Evolutionary conservation across 495 filamentous ascomycete genomes (phyloP), one percentile per base, ranked within the genome.

Genomic region (Rostrohypoxylon terebratum): DNA sequence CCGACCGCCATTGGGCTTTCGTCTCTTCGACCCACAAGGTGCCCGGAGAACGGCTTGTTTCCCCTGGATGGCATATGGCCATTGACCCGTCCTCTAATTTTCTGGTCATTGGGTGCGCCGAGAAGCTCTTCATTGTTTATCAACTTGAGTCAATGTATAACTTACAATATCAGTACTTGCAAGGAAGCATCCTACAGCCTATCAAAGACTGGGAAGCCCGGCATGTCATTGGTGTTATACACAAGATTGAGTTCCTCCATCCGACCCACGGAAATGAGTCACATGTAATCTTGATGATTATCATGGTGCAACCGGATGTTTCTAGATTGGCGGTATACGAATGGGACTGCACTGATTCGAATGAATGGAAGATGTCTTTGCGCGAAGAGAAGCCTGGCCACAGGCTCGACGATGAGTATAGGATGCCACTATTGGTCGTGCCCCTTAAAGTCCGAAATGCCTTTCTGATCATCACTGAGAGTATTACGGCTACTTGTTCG

Each of bases 171-270:
- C 78, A 83, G 59, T 80, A 86, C 66, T 59, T 63, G 16, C 58
- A 63, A 18, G 76, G 76, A 5, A 63, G 63, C 33, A 68, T 80
- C 18, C 66, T 89, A 0, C 72, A 75, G 8, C 83, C 84, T 4
- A 81, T 89, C 45, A 79, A 75, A 67, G 74, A 79, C 20, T 86
- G 90, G 73, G 84, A 84, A 47, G 82, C 87, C 21, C 85, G 92
- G 34, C 77, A 84, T 44, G 81, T 94, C 11, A 86, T 89, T 21
- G 94, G 95, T 1, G 83, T 89, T 13, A 93, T 98, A 36, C 81
- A 94, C 62, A 91, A 93, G 72, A 90, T 97, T 82, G 92, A 94
- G 33, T 99, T 98, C 68, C 87, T 99, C 5, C 88, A 93, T 65
- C 91, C 94, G 4, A 84, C 84, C 4, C 74, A 85, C 20, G 87